Base-by-base conservation (phyloP, 805 yeast genomes). In the Phaffomyces thermotolerans region DNA sequence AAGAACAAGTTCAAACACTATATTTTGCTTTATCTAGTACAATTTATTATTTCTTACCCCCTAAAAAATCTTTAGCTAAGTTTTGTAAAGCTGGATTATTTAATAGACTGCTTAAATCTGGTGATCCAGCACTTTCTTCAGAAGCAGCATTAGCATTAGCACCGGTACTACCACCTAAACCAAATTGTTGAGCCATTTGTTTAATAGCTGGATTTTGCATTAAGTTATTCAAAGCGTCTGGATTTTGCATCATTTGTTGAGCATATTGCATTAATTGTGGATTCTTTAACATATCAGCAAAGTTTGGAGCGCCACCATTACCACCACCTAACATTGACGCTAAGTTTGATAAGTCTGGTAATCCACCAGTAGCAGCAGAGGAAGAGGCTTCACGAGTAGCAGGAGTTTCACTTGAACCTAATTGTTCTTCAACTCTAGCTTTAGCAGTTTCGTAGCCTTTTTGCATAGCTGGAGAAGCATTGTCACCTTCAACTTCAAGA, bases 241-340 rank as follows among this genome's bases (percentile, higher is more conserved):
- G 96, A 61, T 89, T 80, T 42, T 79, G 77, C 96, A 88, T 86
- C 79, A 88, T 72, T 58, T 76, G 76, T 65, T 84, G 90, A 36
- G 95, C 95, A 62, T 89, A 89, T 64, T 82, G 84, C 83, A 83
- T 83, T 48, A 91, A 64, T 65, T 82, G 91, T n/a, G 99, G 99
- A 65, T 90, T 89, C 65, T 75, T 80, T 81, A 90, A 73, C 68
- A 90, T 63, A 27, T 80, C 77, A 39, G 78, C 70, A 44, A 88
- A 69, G 51, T 76, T 73, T 53, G 87, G 81, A 70, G 80, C 76
- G 20, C 89, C 90, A 36, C 90, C 91, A 31, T 76, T 78, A 8
- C 15, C 36, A 39, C 65, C 69, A 34, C 86, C 87, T 49, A 84
- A 69, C 80, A 83, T 71, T 15, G 65, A 59, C n/a, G 88, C 53